Evolutionary conservation across 805 yeast genomes (phyloP), one percentile per base, ranked within the genome.

Genomic region (Tetrapisispora namnaoensis): DNA sequence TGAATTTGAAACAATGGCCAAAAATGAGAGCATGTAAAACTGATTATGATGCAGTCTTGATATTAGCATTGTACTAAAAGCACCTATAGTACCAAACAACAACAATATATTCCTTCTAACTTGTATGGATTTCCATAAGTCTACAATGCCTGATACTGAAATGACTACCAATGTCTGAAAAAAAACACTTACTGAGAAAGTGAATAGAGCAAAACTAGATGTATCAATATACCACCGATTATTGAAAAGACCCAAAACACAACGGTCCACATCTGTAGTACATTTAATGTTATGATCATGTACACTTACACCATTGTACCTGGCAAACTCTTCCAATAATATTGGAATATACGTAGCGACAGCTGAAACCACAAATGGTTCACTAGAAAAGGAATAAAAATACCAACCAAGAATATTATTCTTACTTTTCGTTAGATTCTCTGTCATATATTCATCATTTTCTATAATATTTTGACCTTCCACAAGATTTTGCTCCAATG

Each of bases 271-370:
- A 30, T 53, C 55, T 4, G 51, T 44, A 3, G 61, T 46, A 61
- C 95, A 85, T 1, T 81, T 80, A 13, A 75, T 68, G 1, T 75
- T 50, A 52, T 77, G 83, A 60, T 85, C 88, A 38, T 70, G 69
- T 6, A 75, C 66, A 49, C 73, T 60, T 9, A 86, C 91, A 24
- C 88, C 91, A 59, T 82, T 84, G 41, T 75, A 78, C 21, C 89
- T 71, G 0, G 90, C 95, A 51, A 81, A 73, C 55, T 81, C 83
- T 52, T 85, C 89, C 30, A 85, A 65, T 7, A 85, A 62, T 17
- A 86, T 65, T 0, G 93, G 93, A 6, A 85, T 82, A 61, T 83
- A 86, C 0, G 91, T 83, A 0, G 90, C 83, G 6, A 86, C 83
- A 2, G 84, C 89, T 37, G 86, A 79, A 8, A 85, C 93, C 4